Evolutionary conservation across 164 flowering plant genomes (phyloP).

Genomic region (Macadamia tetraphylla): DNA sequence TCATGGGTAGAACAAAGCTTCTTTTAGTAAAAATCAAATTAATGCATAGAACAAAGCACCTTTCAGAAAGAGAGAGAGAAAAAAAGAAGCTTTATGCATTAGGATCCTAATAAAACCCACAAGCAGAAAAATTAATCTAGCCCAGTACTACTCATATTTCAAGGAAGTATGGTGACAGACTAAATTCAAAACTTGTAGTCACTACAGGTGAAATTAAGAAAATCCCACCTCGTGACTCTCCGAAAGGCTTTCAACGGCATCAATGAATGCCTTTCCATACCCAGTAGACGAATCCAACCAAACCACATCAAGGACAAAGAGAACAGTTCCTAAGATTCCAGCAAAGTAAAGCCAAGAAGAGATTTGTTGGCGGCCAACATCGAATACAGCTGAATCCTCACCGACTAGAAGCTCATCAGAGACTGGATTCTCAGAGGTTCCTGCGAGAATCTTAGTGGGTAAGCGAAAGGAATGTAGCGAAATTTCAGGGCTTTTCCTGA

Average conservation of each 20-base stretch:
- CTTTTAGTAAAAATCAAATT: too few species aligned
- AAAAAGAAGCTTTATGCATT: too few species aligned
- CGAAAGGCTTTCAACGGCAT: slow-evolving; percentile 48
- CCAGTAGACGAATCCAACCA: slow-evolving; percentile 88
- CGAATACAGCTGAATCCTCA: slow-evolving; percentile 81
- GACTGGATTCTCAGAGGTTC: slow-evolving; percentile 17
- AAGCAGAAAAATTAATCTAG: too few species aligned
- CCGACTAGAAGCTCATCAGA: slow-evolving; percentile 33
- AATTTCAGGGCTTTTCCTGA: background rate
- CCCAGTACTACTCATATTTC: too few species aligned
- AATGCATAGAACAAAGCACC: too few species aligned
- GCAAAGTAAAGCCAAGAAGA: slow-evolving; percentile 81
- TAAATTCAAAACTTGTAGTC: background rate
- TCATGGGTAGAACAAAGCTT: too few species aligned
- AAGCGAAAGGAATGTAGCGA: slow-evolving; percentile 3
- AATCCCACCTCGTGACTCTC: slow-evolving; percentile 70
- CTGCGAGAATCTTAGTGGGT: slow-evolving; percentile 11
- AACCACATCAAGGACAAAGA: slow-evolving; percentile 52
- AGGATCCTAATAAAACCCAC: too few species aligned
- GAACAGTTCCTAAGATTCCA: slow-evolving; percentile 63
- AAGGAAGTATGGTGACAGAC: too few species aligned
- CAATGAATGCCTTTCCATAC: slow-evolving; percentile 53
- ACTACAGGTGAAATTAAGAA: background rate
- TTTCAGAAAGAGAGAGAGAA: too few species aligned
- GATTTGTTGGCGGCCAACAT: slow-evolving; percentile 58